A percentile compares a stretch with the other conserved stretches of the same genome.
Conservation (phyloP, 1,284 basidiomycete species). For the Trichosporon asahii region DNA sequence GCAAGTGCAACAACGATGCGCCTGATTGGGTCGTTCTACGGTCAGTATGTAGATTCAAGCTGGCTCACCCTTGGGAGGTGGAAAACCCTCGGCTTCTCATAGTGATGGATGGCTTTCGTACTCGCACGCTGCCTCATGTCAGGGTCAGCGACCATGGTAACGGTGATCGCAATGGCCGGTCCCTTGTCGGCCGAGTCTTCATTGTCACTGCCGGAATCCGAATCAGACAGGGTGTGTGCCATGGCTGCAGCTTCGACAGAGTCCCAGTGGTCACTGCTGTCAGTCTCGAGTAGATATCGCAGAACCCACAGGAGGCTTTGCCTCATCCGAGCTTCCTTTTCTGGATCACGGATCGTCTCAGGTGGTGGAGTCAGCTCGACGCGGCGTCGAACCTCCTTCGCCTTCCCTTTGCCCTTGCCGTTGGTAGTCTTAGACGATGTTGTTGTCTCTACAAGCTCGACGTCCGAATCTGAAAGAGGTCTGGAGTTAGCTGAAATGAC, state of each 20-base stretch:
- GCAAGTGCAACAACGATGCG: constrained; percentile 25
- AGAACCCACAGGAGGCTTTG: neutral
- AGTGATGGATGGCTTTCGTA: constrained; percentile 30
- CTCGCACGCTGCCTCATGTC: constrained; percentile 22
- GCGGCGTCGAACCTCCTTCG: neutral
- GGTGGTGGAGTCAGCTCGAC: constrained; percentile 39
- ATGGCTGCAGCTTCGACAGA: constrained; percentile 1
- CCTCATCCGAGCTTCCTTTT: constrained; percentile 8
- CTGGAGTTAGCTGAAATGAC: neutral
- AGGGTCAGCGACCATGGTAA: constrained; percentile 38
- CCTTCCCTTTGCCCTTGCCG: constrained; percentile 11
- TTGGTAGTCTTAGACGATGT: neutral
- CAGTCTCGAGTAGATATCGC: no score
- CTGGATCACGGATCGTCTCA: constrained; percentile 16
- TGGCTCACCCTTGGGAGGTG: constrained; percentile 14
- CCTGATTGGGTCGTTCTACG: constrained; percentile 29
- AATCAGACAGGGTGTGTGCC: neutral
- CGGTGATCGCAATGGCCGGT: constrained; percentile 23
- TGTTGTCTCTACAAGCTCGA: neutral
- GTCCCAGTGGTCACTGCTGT: constrained; percentile 2
- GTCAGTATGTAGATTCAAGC: neutral
- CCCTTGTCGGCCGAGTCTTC: neutral
- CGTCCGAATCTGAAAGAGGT: neutral
- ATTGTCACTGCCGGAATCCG: neutral
- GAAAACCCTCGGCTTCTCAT: constrained; percentile 29